Base-by-base conservation (phyloP, 805 yeast species). In the Osmozyma mogii region DNA sequence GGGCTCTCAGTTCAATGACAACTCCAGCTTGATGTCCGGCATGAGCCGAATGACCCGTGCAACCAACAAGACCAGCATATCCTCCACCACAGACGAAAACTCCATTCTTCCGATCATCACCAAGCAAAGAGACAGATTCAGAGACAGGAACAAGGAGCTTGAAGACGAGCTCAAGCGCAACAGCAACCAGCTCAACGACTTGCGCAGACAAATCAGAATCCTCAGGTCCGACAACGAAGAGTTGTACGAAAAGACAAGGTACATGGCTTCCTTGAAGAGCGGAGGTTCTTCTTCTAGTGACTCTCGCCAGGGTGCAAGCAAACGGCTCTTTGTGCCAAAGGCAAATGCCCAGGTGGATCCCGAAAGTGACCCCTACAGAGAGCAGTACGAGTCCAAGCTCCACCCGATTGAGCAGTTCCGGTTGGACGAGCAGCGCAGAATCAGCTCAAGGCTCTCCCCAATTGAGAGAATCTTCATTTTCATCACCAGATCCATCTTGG, bases 51-150 rank as follows among this genome's bases (percentile, higher is more conserved):
- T 45, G 25, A 45, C 56, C 3, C 35, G 50, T 13, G 50, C 45
- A 9, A 39, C 47, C 7, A 47, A 75, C 42, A 31, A 35, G 34
- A 21, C 17, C 32, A 37, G 32, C 36, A 42, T 17, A 33, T 33
- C 62, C 9, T 35, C 39, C n/a, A 31, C 36, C 7, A 29, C 26
- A 5, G 55, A 49, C 23, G 73, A 70, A 30, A 47, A 64, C 9
- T 69, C 76, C 4, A 73, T 88, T 17, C 55, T 89, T 29, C 94
- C 94, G 1, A 85, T 89, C 30, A 75, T 92, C 17, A 87, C 96
- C 9, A 88, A 89, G 49, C 98, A 89, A 59, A 75, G 98, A 52
- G 98, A 89, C 54, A 65, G 98, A 38, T 87, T 88, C 64, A 76
- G 94, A 45, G 70, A 73, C n/a, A 70, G 85, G 31, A 84, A 81